Base-by-base conservation (phyloP, 805 yeast genomes). In the Nakazawaea ambrosiae region DNA sequence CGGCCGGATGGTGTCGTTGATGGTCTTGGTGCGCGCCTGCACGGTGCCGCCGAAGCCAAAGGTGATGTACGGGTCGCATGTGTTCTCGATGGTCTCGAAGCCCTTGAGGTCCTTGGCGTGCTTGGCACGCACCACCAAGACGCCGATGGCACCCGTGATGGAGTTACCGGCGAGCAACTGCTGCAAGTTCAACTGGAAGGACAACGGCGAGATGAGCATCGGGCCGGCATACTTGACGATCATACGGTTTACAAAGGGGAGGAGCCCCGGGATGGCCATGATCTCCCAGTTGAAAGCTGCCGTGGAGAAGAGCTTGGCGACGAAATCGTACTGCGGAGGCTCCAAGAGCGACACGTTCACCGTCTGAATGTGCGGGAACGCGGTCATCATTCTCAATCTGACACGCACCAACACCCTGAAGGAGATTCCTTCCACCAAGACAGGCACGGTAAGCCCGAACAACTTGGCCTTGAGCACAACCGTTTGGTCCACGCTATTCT, bases 361-460 rank as follows among this genome's bases (percentile, higher is more conserved):
- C 1, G 96, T 89, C 57, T 92, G 94, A 43, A 92, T 68, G 61
- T 92, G 97, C 3, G 99, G 99, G 60, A 83, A 88, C 8, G 85
- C 70, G 3, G 87, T 59, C 82, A 86, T 90, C 80, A 92, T 79
- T 68, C 88, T 83, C 55, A 94, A 59, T 53, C 97, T 71, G 36
- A 92, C 76, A 58, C 97, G 75, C 33, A 81, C 73, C 43, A 75
- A 66, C 10, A 84, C 87, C 42, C 66, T 71, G 56, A 90, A 83
- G 0, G 96, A 73, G 56, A 86, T 75, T 48, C 85, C 81, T 33
- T 88, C 81, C 12, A 92, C 82, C 23, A 78, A 66, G 23, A 92
- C 74, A 2, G 97, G 96, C 36, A 92, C 49, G 1, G 84, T 71
- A 29, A 89, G 41, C 18, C 97, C 96, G 58, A 89, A 90, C n/a